Evolutionary conservation across 2,329 filamentous ascomycete species (phyloP).

Genomic region (Fusarium begoniae): DNA sequence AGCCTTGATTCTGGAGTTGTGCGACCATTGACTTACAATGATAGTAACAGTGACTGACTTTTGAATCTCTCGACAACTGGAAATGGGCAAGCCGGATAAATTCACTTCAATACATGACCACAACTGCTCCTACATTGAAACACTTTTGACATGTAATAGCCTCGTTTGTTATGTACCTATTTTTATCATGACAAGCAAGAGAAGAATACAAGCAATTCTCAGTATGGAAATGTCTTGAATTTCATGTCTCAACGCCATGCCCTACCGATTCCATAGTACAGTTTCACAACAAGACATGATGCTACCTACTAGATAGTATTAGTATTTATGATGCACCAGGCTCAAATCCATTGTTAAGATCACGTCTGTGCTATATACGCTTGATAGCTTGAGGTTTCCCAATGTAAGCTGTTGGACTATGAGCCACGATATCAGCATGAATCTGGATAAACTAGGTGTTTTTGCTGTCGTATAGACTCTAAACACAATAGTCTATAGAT

Average conservation of each 20-base stretch:
- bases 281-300: too few species aligned
- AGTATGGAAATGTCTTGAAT: neutral
- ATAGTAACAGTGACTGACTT: neutral
- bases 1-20: neutral
- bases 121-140: too few species aligned
- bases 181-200: neutral
- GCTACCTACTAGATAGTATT: neutral
- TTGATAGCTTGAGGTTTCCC: neutral
- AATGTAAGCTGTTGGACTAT: neutral
- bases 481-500: too few species aligned
- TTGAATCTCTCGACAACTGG: neutral
- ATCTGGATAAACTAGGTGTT: neutral
- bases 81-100: neutral
- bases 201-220: neutral
- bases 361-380: neutral
- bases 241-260: neutral
- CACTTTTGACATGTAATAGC: rapidly evolving
- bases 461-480: neutral
- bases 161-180: too few species aligned
- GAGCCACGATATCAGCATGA: neutral
- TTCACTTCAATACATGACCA: neutral
- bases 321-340: neutral
- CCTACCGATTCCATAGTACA: neutral
- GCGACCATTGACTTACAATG: neutral
- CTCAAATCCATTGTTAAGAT: neutral